Evolutionary conservation across 352 stramenopile genomes (phyloP).

Genomic region (Phytophthora hibernalis): DNA sequence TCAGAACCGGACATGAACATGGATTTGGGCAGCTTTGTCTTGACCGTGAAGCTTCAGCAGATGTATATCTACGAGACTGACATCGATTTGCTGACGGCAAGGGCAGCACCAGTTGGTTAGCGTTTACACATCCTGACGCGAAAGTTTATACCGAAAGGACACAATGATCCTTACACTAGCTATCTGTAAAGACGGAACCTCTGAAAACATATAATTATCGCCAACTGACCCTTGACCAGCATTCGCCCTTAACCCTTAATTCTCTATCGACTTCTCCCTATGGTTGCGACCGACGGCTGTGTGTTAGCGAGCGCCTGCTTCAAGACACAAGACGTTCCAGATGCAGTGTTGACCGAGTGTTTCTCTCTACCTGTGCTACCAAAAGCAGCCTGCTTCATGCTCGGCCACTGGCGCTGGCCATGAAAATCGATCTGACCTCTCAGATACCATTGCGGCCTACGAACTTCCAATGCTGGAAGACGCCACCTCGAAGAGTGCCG

Average conservation of each 20-base stretch:
- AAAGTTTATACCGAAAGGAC: constrained; percentile 3
- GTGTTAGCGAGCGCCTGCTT: constrained; percentile 4
- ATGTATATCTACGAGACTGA: neutral
- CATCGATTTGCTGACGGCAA: neutral
- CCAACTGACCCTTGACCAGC: neutral
- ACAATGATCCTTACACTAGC: neutral
- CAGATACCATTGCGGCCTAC: constrained; percentile 22
- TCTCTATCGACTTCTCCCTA: constrained; percentile 17
- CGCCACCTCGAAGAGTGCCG: neutral
- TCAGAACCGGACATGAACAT: constrained; percentile 14
- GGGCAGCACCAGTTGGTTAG: neutral
- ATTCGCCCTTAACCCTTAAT: too few species aligned
- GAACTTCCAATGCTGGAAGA: constrained; percentile 29
- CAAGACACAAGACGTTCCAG: constrained; percentile 4
- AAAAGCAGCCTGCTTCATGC: too few species aligned
- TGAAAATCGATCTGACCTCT: constrained; percentile 18
- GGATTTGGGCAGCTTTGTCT: constrained; percentile 1
- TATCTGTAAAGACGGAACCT: neutral
- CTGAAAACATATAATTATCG: neutral
- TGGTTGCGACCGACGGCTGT: constrained; percentile 13
- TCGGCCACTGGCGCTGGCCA: neutral
- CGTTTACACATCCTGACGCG: neutral
- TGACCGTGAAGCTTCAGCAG: neutral
- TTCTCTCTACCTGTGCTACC: constrained; percentile 26
- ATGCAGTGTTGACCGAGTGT: neutral